Evolutionary conservation across 768 basidiomycete species (phyloP).

Genomic region (Leucocoprinus birnbaumii): DNA sequence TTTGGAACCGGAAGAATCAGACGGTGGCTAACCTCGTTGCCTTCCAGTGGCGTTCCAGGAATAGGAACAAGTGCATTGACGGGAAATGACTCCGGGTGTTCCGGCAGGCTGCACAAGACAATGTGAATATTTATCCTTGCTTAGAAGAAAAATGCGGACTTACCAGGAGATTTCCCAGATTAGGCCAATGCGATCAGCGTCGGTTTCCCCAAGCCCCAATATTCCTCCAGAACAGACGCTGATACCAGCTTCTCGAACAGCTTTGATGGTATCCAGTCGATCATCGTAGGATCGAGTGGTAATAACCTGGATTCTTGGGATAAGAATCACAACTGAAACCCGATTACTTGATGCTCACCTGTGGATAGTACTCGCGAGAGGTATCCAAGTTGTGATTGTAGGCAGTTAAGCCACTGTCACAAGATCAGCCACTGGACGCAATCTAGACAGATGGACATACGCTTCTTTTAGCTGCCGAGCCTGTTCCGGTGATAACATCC

Average conservation of each 20-base stretch:
- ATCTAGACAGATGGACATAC: constrained; percentile 39
- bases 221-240: constrained; percentile 98
- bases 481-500: constrained; percentile 95
- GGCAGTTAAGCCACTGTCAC: constrained; percentile 79
- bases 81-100: constrained; percentile 98
- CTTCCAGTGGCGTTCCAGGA: constrained; percentile 88
- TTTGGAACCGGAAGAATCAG: constrained; percentile 19
- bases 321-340: neutral
- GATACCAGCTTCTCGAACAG: constrained; percentile 93
- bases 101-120: constrained; percentile 64
- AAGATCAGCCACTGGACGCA: neutral
- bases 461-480: constrained; percentile 91
- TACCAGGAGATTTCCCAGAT: constrained; percentile 93
- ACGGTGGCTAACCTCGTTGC: constrained; percentile 63
- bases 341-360: constrained; percentile 40
- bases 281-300: constrained; percentile 95
- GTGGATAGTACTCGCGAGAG: constrained; percentile 93
- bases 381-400: constrained; percentile 99
- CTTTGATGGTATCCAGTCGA: constrained; percentile 81
- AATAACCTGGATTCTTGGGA: constrained; percentile 66
- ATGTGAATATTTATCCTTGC: constrained; percentile 13
- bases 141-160: constrained; percentile 23
- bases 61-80: constrained; percentile 98
- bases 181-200: constrained; percentile 86
- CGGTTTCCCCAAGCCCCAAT: constrained; percentile 88